Conservation (phyloP, 2,329 filamentous ascomycete genomes). For the Fusarium papillatum region DNA sequence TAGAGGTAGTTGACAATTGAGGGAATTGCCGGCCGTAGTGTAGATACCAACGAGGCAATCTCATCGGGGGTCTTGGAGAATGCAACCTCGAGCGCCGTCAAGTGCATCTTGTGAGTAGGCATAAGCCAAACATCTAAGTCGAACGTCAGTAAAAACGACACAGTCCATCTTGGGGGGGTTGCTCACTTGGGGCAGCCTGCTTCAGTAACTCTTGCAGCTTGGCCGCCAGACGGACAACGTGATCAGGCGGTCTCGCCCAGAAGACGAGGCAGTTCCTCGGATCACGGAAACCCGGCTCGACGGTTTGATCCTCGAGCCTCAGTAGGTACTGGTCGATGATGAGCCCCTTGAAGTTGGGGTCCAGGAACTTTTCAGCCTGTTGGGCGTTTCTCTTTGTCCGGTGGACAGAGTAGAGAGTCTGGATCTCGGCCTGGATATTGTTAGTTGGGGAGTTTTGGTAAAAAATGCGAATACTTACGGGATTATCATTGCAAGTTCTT, state of each 20-base stretch:
- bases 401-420: constrained; percentile 80
- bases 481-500: constrained; percentile 72
- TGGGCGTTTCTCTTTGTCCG: constrained; percentile 81
- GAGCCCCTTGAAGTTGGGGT: constrained; percentile 76
- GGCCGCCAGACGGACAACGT: constrained; percentile 76
- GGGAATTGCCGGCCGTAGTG: constrained; percentile 68
- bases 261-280: constrained; percentile 86
- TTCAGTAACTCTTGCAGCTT: constrained; percentile 77
- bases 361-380: constrained; percentile 81
- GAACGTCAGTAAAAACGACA: not conserved
- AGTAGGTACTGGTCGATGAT: constrained; percentile 82
- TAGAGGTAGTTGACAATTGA: constrained; percentile 76
- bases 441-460: not conserved
- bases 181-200: constrained; percentile 77
- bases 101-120: constrained; percentile 82
- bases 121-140: constrained; percentile 85
- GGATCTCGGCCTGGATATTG: constrained; percentile 70
- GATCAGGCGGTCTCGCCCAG: constrained; percentile 86
- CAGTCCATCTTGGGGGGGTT: not conserved
- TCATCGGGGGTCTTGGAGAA: constrained; percentile 81
- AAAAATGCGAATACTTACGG: constrained; percentile 62
- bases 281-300: constrained; percentile 80
- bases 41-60: constrained; percentile 72
- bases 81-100: constrained; percentile 88
- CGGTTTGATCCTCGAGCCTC: constrained; percentile 73